These are phyloP conservation scores for Lupinus albus DNA, from an alignment of 306 rosid genomes.

Conservation along the genomic window DNA sequence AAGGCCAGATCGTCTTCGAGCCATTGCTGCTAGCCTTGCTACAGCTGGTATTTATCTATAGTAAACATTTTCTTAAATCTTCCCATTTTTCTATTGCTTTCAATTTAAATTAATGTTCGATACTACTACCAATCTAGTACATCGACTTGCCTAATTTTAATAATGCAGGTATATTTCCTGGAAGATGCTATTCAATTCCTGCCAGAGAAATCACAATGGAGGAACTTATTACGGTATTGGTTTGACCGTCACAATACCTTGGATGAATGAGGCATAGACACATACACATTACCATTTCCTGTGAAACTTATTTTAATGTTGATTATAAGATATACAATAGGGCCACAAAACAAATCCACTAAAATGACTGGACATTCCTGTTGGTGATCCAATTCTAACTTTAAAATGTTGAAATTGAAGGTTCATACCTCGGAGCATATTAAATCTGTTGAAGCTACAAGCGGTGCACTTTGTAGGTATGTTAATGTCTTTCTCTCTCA, in stretches of 20 bases:
- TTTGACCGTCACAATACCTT: slow-evolving; percentile 3
- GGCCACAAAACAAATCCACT: slow-evolving; percentile 23
- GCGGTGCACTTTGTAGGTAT: slow-evolving; percentile 65
- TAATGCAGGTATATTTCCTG: slow-evolving; percentile 85
- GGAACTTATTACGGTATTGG: slow-evolving; percentile 80
- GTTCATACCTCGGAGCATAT: slow-evolving; percentile 87
- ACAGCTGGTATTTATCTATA: slow-evolving; percentile 66
- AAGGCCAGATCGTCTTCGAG: slow-evolving; percentile 95
- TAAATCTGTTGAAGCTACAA: slow-evolving; percentile 77
- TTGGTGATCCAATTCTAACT: slow-evolving; percentile 32
- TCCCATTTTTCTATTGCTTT: slow-evolving; percentile 37
- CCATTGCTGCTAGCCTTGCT: slow-evolving; percentile 93
- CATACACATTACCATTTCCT: slow-evolving; percentile 7
- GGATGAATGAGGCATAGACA: slow-evolving; percentile 14
- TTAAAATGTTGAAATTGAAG: slow-evolving; percentile 55
- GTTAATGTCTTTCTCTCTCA: slow-evolving; percentile 6
- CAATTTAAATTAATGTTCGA: slow-evolving; percentile 23
- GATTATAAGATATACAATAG: slow-evolving; percentile 26
- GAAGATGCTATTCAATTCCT: slow-evolving; percentile 74
- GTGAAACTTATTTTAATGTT: not conserved
- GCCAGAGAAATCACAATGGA: slow-evolving; percentile 88
- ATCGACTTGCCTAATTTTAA: slow-evolving; percentile 43
- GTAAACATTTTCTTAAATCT: slow-evolving; percentile 10
- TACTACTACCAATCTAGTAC: slow-evolving; percentile 22
- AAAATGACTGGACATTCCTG: slow-evolving; percentile 31